Conservation (phyloP, 176 grass and related monocot species). For the Chloris gayana region DNA sequence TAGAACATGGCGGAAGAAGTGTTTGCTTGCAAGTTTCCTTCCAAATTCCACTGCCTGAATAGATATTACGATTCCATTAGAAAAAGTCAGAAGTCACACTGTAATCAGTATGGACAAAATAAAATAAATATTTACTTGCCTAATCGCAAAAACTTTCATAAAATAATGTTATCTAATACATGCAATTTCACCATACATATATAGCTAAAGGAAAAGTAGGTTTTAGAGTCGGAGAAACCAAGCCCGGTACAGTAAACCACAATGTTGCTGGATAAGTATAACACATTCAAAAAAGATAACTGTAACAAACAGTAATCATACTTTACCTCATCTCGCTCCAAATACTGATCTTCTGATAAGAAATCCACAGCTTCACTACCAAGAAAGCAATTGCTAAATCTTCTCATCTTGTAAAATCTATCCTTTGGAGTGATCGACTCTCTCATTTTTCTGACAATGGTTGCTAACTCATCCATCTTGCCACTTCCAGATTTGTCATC, state of each 20-base stretch:
- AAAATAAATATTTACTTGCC: constrained; percentile 1
- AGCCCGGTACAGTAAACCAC: constrained; percentile 8
- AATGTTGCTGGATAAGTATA: constrained; percentile 23
- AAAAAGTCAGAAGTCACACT: neutral
- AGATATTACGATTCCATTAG: constrained; percentile 8
- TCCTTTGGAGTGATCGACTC: constrained; percentile 75
- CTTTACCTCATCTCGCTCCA: constrained; percentile 86
- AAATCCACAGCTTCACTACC: constrained; percentile 92
- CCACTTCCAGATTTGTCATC: constrained; percentile 89
- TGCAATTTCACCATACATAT: neutral
- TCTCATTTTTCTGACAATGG: constrained; percentile 92
- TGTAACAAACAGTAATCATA: neutral
- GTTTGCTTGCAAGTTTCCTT: constrained; percentile 79
- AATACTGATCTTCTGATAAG: constrained; percentile 91
- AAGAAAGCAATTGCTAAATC: constrained; percentile 94
- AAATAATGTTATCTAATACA: constrained; percentile 15
- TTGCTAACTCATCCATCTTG: constrained; percentile 89
- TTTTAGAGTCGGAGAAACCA: neutral
- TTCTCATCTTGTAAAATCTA: constrained; percentile 98
- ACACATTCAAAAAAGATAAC: constrained; percentile 19
- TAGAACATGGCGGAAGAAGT: constrained; percentile 83
- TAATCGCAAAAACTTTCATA: constrained; percentile 16
- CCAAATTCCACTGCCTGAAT: constrained; percentile 90
- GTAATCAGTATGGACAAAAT: neutral
- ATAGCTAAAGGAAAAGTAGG: constrained; percentile 13